Conservation (phyloP, 306 rosid species). For the Cicer chorassanicum region DNA sequence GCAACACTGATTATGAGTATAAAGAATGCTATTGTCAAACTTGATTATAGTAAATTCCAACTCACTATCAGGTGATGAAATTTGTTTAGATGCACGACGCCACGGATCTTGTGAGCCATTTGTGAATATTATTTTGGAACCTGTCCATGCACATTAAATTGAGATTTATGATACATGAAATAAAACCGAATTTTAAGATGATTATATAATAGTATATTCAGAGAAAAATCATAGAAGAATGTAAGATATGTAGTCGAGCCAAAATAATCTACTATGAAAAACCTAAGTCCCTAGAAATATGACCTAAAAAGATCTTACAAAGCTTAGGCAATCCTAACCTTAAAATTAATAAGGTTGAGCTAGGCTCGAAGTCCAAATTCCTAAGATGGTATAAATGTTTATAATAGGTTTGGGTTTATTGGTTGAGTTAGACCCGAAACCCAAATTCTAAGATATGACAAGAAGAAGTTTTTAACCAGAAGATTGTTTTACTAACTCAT, state of each 20-base stretch:
- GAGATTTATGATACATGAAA: constrained; percentile 34
- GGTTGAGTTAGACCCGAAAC: neutral
- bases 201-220: neutral
- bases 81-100: constrained; percentile 94
- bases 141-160: constrained; percentile 54
- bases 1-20: neutral
- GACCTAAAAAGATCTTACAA: neutral
- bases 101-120: constrained; percentile 99
- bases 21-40: constrained; percentile 14
- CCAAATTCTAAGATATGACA: neutral
- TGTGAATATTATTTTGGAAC: constrained; percentile 81
- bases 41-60: constrained; percentile 38
- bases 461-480: neutral
- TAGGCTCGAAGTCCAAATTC: neutral
- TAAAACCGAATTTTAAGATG: constrained; percentile 21
- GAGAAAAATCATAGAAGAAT: constrained; percentile 19
- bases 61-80: constrained; percentile 83
- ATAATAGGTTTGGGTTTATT: neutral
- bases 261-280: neutral
- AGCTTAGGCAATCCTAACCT: neutral
- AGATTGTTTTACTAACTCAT: no score
- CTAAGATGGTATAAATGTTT: neutral
- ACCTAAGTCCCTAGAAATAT: neutral
- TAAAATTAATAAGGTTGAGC: neutral
- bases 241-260: constrained; percentile 19